A percentile compares a stretch with the other conserved stretches of the same genome.
These are phyloP conservation scores for Rhizomucor pusillus DNA, from an alignment of 371 early-diverging fungal genomes.

Conservation along the genomic window DNA sequence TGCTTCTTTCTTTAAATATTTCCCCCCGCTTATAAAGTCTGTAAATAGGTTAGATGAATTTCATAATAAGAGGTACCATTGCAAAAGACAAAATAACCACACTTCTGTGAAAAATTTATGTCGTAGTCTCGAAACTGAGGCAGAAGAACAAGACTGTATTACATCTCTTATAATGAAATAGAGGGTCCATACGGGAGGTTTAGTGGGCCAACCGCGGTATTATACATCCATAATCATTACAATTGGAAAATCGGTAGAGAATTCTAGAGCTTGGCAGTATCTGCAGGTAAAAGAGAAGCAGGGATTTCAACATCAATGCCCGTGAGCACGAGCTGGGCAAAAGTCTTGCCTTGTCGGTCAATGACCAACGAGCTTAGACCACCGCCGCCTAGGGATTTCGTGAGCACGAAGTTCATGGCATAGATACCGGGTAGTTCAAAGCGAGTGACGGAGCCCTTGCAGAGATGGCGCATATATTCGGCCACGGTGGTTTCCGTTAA, in stretches of 20 bases:
- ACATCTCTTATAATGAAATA: too few species aligned
- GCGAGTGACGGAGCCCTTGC: conserved; percentile 60
- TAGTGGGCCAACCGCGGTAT: too few species aligned
- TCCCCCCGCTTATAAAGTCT: neutral
- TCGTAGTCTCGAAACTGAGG: too few species aligned
- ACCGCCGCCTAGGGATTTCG: conserved; percentile 67
- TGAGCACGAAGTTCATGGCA: conserved; percentile 74
- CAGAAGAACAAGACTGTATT: too few species aligned
- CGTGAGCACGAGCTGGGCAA: conserved; percentile 64
- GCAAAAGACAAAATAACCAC: too few species aligned
- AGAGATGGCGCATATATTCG: conserved; percentile 64
- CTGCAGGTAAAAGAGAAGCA: conserved; percentile 33
- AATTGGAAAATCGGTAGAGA: too few species aligned
- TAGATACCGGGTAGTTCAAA: conserved; percentile 64
- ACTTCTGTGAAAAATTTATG: too few species aligned
- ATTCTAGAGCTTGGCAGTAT: conserved; percentile 41
- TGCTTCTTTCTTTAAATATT: conserved; percentile 6
- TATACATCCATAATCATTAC: too few species aligned
- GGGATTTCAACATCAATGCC: conserved; percentile 60
- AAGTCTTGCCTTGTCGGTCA: conserved; percentile 78
- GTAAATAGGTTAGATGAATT: conserved; percentile 8
- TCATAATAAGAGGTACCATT: too few species aligned
- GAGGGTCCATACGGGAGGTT: too few species aligned
- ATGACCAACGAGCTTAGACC: conserved; percentile 65
- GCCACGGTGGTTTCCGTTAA: conserved; percentile 46